Evolutionary conservation across 1,284 basidiomycete genomes (phyloP).

Genomic region (Sphagnurus paluster): DNA sequence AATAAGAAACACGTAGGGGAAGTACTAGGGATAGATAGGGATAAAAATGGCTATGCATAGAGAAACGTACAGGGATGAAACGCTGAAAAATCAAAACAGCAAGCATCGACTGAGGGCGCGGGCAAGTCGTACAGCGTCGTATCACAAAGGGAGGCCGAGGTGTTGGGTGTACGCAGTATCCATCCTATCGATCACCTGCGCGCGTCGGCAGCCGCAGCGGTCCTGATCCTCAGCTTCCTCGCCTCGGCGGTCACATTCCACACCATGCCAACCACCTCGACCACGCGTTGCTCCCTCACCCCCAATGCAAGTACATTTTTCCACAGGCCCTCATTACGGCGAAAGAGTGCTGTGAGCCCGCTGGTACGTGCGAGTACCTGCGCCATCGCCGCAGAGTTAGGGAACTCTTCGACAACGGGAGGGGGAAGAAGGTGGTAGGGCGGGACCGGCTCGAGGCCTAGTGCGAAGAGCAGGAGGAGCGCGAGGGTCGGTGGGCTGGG

Average conservation of each 20-base stretch:
- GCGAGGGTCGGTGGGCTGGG: slow-evolving; percentile 41
- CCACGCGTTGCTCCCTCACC: slow-evolving; percentile 35
- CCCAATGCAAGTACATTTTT: slow-evolving; percentile 50
- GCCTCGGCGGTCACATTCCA: slow-evolving; percentile 55
- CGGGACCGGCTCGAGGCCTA: slow-evolving; percentile 38
- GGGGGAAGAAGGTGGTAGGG: slow-evolving; percentile 41
- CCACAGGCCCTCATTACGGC: slow-evolving; percentile 51
- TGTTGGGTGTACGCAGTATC: not conserved
- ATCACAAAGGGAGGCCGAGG: not conserved
- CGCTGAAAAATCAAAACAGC: not conserved
- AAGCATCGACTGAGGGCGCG: not conserved
- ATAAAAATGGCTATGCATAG: not conserved
- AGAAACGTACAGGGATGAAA: not conserved
- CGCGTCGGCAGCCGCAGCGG: not conserved
- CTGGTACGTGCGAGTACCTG: slow-evolving; percentile 37
- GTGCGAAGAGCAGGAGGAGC: slow-evolving; percentile 42
- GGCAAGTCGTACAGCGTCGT: too few species aligned
- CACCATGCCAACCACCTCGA: slow-evolving; percentile 45
- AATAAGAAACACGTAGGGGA: not conserved
- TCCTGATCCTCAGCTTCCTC: slow-evolving; percentile 30
- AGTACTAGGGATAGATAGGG: not conserved
- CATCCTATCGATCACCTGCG: not conserved
- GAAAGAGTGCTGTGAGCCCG: slow-evolving; percentile 30
- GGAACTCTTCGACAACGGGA: slow-evolving; percentile 46
- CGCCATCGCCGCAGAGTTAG: slow-evolving; percentile 58